Evolutionary conservation across 139 green algal genomes (phyloP).

Genomic region (Closterium sp.): DNA sequence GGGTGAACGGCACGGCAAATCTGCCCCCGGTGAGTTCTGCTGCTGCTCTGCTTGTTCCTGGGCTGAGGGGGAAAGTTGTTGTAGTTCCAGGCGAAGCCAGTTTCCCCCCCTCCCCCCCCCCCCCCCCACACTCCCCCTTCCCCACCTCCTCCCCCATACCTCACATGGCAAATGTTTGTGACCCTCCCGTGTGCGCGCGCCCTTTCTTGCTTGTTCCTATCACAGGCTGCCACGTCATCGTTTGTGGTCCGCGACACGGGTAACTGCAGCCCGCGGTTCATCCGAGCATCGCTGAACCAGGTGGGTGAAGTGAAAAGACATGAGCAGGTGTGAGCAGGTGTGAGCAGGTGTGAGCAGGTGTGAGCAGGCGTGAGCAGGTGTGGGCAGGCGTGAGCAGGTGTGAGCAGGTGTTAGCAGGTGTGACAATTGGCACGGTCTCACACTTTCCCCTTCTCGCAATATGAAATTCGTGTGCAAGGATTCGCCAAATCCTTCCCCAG

Average conservation of each 20-base stretch:
- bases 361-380: background rate
- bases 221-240: constrained; percentile 40
- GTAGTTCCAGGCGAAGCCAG: no score
- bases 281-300: constrained; percentile 73
- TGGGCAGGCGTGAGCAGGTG: background rate
- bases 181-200: no score
- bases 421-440: no score
- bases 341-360: background rate
- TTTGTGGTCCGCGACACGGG: constrained; percentile 74
- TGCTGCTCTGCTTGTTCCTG: background rate
- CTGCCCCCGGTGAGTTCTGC: constrained; percentile 28
- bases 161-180: no score
- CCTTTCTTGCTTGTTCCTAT: background rate
- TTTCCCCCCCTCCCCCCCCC: no score
- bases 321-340: background rate
- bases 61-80: no score
- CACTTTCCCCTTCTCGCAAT: no score
- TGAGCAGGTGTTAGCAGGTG: constrained; percentile 68
- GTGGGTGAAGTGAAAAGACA: background rate
- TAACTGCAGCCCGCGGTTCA: constrained; percentile 74
- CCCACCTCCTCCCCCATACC: no score
- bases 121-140: no score
- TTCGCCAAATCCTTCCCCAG: no score
- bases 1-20: constrained; percentile 35
- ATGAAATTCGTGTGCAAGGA: no score